Conservation (phyloP, 371 early-diverging fungal species). For the Mortierella sp. region DNA sequence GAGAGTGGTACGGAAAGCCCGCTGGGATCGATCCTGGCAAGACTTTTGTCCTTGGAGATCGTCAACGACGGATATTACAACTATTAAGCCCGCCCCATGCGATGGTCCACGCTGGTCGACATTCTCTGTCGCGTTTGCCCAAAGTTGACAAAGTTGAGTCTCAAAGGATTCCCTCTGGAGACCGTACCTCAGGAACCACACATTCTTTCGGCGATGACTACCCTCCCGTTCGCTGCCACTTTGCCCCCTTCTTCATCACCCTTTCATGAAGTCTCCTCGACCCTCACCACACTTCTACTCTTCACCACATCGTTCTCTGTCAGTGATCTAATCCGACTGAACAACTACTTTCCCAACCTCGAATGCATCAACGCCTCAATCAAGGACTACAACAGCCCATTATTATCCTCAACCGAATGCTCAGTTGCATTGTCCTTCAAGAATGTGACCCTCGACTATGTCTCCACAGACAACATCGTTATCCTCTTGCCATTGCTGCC, state of each 20-base stretch:
- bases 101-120: not conserved
- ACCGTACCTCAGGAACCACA: not conserved
- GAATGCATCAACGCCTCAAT: not conserved
- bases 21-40: not conserved
- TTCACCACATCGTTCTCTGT: not conserved
- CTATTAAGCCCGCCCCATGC: not conserved
- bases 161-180: not conserved
- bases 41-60: not conserved
- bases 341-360: not conserved
- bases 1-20: not conserved
- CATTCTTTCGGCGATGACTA: not conserved
- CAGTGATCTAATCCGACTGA: not conserved
- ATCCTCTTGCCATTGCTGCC: not conserved
- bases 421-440: not conserved
- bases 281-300: not conserved
- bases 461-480: not conserved
- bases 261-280: not conserved
- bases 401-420: not conserved
- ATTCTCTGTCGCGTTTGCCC: not conserved
- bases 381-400: not conserved
- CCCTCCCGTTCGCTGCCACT: not conserved
- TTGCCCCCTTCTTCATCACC: too few relatives aligned
- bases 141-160: not conserved
- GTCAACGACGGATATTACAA: not conserved
- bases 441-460: not conserved